Evolutionary conservation across 768 basidiomycete species (phyloP).

Genomic region (Pleurotus eryngii): DNA sequence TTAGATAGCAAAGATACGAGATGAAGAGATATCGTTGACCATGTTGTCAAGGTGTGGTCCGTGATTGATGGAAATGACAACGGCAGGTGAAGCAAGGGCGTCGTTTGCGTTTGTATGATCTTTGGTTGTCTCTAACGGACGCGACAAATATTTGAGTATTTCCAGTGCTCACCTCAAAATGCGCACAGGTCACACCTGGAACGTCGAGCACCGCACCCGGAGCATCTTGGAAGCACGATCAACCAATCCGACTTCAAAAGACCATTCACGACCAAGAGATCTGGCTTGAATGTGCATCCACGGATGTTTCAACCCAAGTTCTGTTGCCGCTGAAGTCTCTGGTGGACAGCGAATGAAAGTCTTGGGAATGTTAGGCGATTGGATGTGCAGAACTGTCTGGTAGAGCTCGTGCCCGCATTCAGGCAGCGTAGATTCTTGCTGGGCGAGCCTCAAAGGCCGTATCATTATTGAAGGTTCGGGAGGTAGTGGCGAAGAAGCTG

Average conservation of each 20-base stretch:
- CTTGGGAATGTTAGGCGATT: conserved; percentile 67
- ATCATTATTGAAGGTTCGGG: conserved; percentile 44
- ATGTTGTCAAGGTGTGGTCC: conserved; percentile 59
- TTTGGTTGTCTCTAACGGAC: conserved; percentile 48
- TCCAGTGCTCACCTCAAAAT: not conserved
- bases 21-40: conserved; percentile 63
- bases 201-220: conserved; percentile 67
- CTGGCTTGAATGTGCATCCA: conserved; percentile 80
- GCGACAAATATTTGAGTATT: not conserved
- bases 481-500: conserved; percentile 48
- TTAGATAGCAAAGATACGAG: conserved; percentile 57
- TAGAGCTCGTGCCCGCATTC: conserved; percentile 35
- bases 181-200: conserved; percentile 55
- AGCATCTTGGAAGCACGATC: conserved; percentile 61
- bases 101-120: conserved; percentile 35
- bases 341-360: conserved; percentile 69
- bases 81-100: conserved; percentile 68
- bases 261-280: conserved; percentile 64
- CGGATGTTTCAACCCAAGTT: conserved; percentile 60
- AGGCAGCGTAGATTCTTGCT: conserved; percentile 17
- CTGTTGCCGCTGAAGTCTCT: conserved; percentile 13
- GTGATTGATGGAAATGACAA: conserved; percentile 58
- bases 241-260: conserved; percentile 71
- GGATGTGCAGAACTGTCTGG: conserved; percentile 76
- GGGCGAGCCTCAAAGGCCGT: conserved; percentile 25